Percentiles rank a stretch among this genome's conserved stretches.
phyloP scores from a whole-genome alignment of 2,329 filamentous ascomycete genomes.

The Pseudogymnoascus sp. region DNA sequence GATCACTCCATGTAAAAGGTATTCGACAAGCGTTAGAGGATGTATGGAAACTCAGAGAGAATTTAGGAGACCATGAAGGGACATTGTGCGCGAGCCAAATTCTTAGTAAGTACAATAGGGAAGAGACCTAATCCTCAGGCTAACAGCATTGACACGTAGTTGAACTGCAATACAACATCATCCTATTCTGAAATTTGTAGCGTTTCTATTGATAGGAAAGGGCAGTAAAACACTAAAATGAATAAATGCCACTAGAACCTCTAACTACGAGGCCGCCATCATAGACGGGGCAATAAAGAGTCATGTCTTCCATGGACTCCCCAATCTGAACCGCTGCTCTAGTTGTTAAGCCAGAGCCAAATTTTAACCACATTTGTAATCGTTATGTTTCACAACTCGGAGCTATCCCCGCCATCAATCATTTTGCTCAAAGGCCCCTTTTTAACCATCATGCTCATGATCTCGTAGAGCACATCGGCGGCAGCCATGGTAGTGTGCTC shows the following conservation, averaged over 20 bases:
- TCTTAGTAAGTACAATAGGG: background rate
- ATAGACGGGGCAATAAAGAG: background rate
- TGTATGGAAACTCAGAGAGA: background rate
- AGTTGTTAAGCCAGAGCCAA: too few relatives aligned
- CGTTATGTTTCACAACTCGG: background rate
- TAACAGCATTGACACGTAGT: background rate
- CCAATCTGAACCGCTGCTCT: background rate
- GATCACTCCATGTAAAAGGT: background rate
- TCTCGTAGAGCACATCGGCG: constrained; percentile 63
- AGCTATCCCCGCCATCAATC: constrained; percentile 19
- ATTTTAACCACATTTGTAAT: background rate
- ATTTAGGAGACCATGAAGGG: background rate
- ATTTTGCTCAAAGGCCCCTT: constrained; percentile 57
- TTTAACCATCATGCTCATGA: constrained; percentile 78
- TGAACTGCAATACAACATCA: background rate
- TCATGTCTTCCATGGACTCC: background rate
- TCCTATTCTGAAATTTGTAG: background rate
- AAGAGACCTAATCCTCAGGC: background rate
- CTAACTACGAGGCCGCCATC: background rate
- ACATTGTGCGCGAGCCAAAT: background rate
- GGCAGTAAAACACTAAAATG: background rate
- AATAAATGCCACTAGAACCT: background rate
- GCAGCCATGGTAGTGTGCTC: constrained; percentile 68
- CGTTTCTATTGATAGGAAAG: background rate
- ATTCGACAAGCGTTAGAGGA: background rate